Conservation (phyloP, 441 rosid species). For the Populus tomentosa region DNA sequence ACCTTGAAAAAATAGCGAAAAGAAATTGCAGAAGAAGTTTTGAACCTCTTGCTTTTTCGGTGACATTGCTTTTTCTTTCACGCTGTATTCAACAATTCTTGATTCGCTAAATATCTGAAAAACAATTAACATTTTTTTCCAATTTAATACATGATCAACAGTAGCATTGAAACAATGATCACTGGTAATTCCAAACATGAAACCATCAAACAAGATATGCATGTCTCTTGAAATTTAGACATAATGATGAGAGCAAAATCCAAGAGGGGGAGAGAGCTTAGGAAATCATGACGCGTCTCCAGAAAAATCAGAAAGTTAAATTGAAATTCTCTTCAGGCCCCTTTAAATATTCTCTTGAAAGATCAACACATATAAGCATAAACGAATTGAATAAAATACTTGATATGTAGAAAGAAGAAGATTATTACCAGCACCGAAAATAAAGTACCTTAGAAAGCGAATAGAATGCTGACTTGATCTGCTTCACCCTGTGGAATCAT, state of each 20-base stretch:
- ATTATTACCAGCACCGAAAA: not conserved
- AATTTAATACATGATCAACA: not conserved
- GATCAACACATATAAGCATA: not conserved
- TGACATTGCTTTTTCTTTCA: conserved; percentile 42
- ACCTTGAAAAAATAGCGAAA: not conserved
- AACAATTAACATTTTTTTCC: not conserved
- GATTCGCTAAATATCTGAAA: conserved; percentile 69
- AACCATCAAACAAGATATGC: too few relatives aligned
- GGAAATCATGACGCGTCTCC: too few relatives aligned
- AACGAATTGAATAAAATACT: not conserved
- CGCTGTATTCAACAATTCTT: conserved; percentile 57
- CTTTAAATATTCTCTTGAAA: not conserved
- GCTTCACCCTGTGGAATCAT: conserved; percentile 55
- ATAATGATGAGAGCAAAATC: too few relatives aligned
- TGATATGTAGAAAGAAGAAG: not conserved
- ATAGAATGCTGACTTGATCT: conserved; percentile 93
- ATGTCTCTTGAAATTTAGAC: too few relatives aligned
- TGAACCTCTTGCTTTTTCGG: conserved; percentile 65
- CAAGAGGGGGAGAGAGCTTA: too few relatives aligned
- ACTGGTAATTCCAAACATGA: too few relatives aligned
- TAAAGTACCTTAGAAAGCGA: conserved; percentile 59
- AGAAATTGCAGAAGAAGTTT: conserved; percentile 1
- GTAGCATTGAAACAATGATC: not conserved
- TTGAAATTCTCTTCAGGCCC: too few relatives aligned
- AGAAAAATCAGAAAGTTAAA: too few relatives aligned